Conservation (phyloP, 257 asterid genomes). For the Capsicum baccatum region DNA sequence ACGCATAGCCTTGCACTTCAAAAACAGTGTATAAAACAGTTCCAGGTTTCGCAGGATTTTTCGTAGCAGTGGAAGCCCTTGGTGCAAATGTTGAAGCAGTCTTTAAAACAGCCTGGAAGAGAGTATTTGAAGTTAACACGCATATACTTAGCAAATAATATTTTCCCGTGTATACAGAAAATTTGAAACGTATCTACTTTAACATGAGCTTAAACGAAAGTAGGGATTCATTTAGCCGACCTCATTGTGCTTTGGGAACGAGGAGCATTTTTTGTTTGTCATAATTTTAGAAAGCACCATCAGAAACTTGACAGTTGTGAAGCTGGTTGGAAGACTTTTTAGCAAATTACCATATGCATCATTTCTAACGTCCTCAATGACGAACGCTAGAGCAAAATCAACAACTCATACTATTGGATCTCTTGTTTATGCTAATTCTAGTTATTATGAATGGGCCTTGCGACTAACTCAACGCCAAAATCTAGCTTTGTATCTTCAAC, state of each 20-base stretch:
- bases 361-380: background rate
- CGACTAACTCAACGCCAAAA: background rate
- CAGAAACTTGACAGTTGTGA: background rate
- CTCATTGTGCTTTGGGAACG: background rate
- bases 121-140: background rate
- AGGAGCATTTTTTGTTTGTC: background rate
- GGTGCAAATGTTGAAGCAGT: constrained; percentile 99
- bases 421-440: constrained; percentile 9
- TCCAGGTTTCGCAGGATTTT: constrained; percentile 92
- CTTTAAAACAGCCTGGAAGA: constrained; percentile 82
- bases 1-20: constrained; percentile 84
- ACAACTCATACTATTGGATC: background rate
- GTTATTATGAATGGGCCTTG: background rate
- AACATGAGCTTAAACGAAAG: background rate
- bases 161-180: background rate
- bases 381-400: background rate
- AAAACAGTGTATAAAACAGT: constrained; percentile 70
- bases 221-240: background rate
- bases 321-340: background rate
- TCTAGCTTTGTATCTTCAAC: background rate
- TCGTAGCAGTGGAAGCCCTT: constrained; percentile 84
- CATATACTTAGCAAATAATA: background rate
- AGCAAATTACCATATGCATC: background rate
- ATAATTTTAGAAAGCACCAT: background rate
- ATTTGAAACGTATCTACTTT: background rate